phyloP scores from a whole-genome alignment of 768 basidiomycete genomes.

The Leccinum disarticulatum region DNA sequence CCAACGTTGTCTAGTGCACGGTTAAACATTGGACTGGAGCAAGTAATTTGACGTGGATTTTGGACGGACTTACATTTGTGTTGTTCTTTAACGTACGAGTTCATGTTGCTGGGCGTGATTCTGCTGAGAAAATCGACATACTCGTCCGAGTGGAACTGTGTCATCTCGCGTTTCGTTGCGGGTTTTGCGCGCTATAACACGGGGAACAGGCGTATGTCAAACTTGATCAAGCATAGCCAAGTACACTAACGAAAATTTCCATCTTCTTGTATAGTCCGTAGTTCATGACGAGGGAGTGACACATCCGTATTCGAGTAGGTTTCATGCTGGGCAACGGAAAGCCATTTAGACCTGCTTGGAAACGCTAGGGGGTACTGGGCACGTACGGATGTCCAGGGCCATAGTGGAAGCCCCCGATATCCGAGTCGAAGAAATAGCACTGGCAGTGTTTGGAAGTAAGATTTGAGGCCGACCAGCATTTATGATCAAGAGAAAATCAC shows the following conservation, averaged over 20 bases:
- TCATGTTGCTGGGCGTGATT: slow-evolving; percentile 95
- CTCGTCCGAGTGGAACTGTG: slow-evolving; percentile 98
- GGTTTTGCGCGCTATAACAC: slow-evolving; percentile 88
- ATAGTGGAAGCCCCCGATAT: slow-evolving; percentile 99
- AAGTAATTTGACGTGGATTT: not conserved
- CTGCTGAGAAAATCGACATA: slow-evolving; percentile 96
- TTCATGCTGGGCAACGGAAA: slow-evolving; percentile 67
- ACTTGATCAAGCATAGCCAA: not conserved
- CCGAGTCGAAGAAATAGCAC: slow-evolving; percentile 99
- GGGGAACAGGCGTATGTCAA: slow-evolving; percentile 1
- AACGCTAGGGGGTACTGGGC: not conserved
- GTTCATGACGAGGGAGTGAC: slow-evolving; percentile 99
- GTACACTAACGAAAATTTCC: slow-evolving; percentile 92
- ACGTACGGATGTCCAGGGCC: slow-evolving; percentile 93
- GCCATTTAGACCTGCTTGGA: not conserved
- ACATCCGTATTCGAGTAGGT: slow-evolving; percentile 98
- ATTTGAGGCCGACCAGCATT: slow-evolving; percentile 6
- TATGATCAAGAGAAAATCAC: slow-evolving; percentile 31
- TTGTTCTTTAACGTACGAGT: slow-evolving; percentile 89
- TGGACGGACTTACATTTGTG: slow-evolving; percentile 85
- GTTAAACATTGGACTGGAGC: not conserved
- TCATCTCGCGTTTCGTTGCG: slow-evolving; percentile 99
- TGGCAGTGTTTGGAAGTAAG: slow-evolving; percentile 30
- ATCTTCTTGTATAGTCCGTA: slow-evolving; percentile 99
- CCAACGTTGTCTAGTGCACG: slow-evolving; percentile 82